A percentile compares a stretch with the other conserved stretches of the same genome.
Evolutionary conservation across 179 eudicot genomes (phyloP).

Genomic region (Heliamphora pulchella): DNA sequence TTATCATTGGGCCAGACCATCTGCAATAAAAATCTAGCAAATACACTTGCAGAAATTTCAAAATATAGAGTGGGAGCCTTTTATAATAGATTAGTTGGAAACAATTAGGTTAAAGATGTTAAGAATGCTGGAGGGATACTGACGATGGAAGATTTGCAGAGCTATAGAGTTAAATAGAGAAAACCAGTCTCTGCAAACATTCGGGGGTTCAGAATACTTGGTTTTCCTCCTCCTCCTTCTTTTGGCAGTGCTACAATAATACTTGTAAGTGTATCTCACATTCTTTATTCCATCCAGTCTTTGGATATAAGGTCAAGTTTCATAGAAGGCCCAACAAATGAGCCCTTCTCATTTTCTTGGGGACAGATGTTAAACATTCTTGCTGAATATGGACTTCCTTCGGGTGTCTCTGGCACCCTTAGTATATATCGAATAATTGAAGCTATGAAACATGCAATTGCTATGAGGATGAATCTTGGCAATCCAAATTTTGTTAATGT

Average conservation of each 20-base stretch:
- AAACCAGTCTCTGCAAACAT: slow-evolving; percentile 24
- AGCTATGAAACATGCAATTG: slow-evolving; percentile 36
- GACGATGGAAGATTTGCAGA: slow-evolving; percentile 26
- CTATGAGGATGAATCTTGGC: slow-evolving; percentile 34
- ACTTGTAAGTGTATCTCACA: slow-evolving; percentile 22
- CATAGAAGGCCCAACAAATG: neutral
- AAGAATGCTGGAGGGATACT: slow-evolving; percentile 29
- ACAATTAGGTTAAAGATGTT: slow-evolving; percentile 26
- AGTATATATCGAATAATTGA: slow-evolving; percentile 29
- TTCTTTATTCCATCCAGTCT: too few relatives aligned
- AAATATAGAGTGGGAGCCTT: slow-evolving; percentile 20
- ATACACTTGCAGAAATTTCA: slow-evolving; percentile 21
- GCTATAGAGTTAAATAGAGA: slow-evolving; percentile 24
- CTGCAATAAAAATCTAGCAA: slow-evolving; percentile 25
- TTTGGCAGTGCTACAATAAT: slow-evolving; percentile 33
- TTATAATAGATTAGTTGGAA: slow-evolving; percentile 34
- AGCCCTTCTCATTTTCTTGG: neutral
- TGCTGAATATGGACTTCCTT: slow-evolving; percentile 23
- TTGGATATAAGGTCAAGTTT: neutral
- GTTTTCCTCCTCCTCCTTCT: slow-evolving; percentile 39
- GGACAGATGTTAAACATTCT: slow-evolving; percentile 40
- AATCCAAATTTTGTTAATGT: slow-evolving; percentile 36
- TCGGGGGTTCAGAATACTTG: slow-evolving; percentile 25
- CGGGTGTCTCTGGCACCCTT: slow-evolving; percentile 21
- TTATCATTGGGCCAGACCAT: slow-evolving; percentile 25